Evolutionary conservation across 495 filamentous ascomycete genomes (phyloP), one percentile per base, ranked within the genome.

Genomic region (Xylaria acuta): DNA sequence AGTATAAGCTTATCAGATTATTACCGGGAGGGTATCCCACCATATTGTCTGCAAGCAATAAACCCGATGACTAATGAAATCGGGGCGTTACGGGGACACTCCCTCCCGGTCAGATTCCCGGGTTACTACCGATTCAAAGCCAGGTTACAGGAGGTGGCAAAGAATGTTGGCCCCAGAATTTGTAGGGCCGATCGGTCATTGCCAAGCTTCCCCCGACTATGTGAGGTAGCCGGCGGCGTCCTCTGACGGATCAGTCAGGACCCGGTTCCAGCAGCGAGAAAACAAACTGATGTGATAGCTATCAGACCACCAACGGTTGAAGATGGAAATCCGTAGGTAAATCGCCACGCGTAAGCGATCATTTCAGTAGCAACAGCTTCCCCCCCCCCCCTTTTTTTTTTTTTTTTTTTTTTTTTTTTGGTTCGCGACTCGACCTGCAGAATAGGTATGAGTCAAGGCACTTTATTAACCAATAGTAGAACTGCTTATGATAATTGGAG

Each of bases 171-270:
- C 22, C 59, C 59, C 59, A 40, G 56, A 38, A 22, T 30, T n/a
- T 30, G 25, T 18, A 56, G 51, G 3, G 56, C 14, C 11, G 51
- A 5, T 49, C 51, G 25, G 51, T 56, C 32, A 36, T n/a, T n/a
- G 51, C 54, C 56, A 59, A 59, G 56, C 18, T 18, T 20, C 30
- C 32, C 30, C 56, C 56, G 56, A 59, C 32, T 36, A 59, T 20
- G 32, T 60, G n/a, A n/a, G n/a, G 56, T 60, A 60, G 38, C 20
- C 58, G 58, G 34, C 58, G 58, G 58, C 22, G 32, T 60, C 32
- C 18, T 60, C 30, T 60, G 32, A 34, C 58, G 32, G 58, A 38
- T 38, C 58, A 60, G 32, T 60, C 34, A 38, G 34, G 32, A 14
- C 32, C 58, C 58, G 58, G 58, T 60, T 60, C 58, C 58, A 36